Evolutionary conservation across 1,284 basidiomycete genomes (phyloP), one percentile per base, ranked within the genome.

Genomic region (Lignosus rhinocerotis): DNA sequence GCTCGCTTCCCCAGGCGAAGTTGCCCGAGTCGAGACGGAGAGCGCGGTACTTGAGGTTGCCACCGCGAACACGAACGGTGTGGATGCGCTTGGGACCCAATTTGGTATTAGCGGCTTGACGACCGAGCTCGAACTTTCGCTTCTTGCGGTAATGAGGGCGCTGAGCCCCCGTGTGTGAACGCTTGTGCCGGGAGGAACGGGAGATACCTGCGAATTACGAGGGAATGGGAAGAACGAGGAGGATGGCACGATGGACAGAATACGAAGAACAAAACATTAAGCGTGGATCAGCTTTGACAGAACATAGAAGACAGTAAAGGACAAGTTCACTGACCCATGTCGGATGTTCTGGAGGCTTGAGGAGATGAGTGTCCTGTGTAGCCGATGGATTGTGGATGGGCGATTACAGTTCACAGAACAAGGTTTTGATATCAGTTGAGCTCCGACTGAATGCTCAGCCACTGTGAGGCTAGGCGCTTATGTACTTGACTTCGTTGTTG

Each of bases 41-140:
- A 54, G 96, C 96, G 68, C 95, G 88, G 82, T 88, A 89, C 79
- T 98, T 98, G 77, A 84, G 66, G 83, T 94, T 97, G 57, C 95
- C 95, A 69, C 95, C 95, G 72, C 96, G 92, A 52, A 90, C 89
- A 73, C 95, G 93, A 64, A 98, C 94, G 53, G 86, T 84, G 82
- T 96, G 95, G 71, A 98, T 81, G 64, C 95, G 92, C 83, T 97
- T 98, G 61, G 88, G 73, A 58, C 94, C 93, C 67, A 98, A 87
- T 83, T 93, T 97, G 75, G 95, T 98, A 86, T 82, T 94, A 66
- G 95, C 96, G 59, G 95, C 81, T 77, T 97, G 95, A 76, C 95
- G 94, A 75, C 94, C 94, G 74, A 97, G 90, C 84, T 97, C 94
- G 80, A 96, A 96, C 82, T 96, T 96, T 90, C 94, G 88, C 90